A percentile compares a stretch with the other conserved stretches of the same genome.
Conservation (phyloP, 2,329 filamentous ascomycete genomes). For the Colletotrichum aenigma region DNA sequence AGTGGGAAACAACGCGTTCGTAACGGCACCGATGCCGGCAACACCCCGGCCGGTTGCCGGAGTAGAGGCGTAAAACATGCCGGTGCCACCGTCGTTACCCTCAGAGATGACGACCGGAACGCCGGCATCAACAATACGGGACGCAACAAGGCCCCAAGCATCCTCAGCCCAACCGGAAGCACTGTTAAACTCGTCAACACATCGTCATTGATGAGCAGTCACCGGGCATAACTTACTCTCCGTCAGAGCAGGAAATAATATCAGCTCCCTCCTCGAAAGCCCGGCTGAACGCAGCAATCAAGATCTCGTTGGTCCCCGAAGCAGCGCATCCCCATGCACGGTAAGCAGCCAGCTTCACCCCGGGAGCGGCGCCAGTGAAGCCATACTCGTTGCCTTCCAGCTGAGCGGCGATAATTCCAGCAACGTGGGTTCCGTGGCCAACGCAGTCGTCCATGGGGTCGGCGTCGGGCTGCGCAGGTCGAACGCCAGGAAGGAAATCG, state of each 20-base stretch:
- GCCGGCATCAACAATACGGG: slow-evolving; percentile 31
- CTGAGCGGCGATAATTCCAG: slow-evolving; percentile 51
- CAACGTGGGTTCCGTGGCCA: slow-evolving; percentile 47
- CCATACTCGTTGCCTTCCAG: slow-evolving; percentile 7
- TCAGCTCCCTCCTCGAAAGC: slow-evolving; percentile 45
- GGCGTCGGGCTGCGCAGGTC: background rate
- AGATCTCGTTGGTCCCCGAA: slow-evolving; percentile 38
- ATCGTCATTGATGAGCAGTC: slow-evolving; percentile 26
- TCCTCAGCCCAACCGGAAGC: slow-evolving; percentile 29
- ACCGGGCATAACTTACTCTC: slow-evolving; percentile 1
- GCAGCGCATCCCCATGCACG: slow-evolving; percentile 40
- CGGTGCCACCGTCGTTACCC: slow-evolving; percentile 28
- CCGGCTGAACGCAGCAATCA: slow-evolving; percentile 44
- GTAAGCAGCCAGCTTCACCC: slow-evolving; percentile 42
- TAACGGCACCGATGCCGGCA: slow-evolving; percentile 25
- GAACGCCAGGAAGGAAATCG: slow-evolving; percentile 24
- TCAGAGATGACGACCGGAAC: slow-evolving; percentile 29
- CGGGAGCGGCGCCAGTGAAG: slow-evolving; percentile 43
- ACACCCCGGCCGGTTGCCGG: slow-evolving; percentile 24
- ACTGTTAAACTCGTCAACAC: slow-evolving; percentile 24
- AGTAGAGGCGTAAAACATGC: slow-evolving; percentile 24
- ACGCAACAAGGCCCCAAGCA: slow-evolving; percentile 26
- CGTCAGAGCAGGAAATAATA: slow-evolving; percentile 33
- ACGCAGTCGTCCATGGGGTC: slow-evolving; percentile 9
- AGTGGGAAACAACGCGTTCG: slow-evolving; percentile 20